Base-by-base conservation (phyloP, 2,329 filamentous ascomycete genomes). In the Sporothrix curviconia region DNA sequence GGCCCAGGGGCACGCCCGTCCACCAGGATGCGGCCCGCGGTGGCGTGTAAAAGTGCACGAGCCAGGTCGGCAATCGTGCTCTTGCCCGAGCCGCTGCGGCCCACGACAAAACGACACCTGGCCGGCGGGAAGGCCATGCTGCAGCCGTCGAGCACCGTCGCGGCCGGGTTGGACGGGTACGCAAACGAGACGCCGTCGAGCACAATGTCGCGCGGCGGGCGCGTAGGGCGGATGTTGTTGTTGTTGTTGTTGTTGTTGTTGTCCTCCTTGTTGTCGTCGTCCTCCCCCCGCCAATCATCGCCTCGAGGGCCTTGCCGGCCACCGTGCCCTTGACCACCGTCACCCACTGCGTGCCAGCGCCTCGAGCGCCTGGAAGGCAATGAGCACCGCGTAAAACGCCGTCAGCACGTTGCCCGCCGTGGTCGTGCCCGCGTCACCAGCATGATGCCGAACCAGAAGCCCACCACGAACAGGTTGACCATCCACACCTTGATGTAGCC, bases 81-180 rank as follows among this genome's bases (percentile, higher is more conserved):
- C 70, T 97, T 97, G 0, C 92, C 92, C 2, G 90, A 96, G 0
- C 94, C 94, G 66, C 90, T 96, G 65, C 80, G 81, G 0, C 92
- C 94, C 51, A 96, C 82, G 2, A 97, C 77, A 66, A 94, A n/a
- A 96, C 0, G 85, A 90, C 3, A 86, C 83, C 60, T 88, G 77
- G 0, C 88, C 86, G 0, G 86, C 78, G 0, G 84, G 81, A 58
- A 97, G 92, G 78, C 80, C 60, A 96, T 79, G 0, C 78, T 84
- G 0, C 82, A 80, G 7, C 79, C 72, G 1, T 79, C 71, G 9
- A 96, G 75, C 1, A 86, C 84, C 0, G 71, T 67, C 17, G 80
- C 78, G 1, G 79, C 71, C 0, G 81, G 81, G 47, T 88, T 86
- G 0, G 84, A 83, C 1, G 91, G 89, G 66, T 96, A 96, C 1